Base-by-base conservation (phyloP, 75 land plant species). In the Selaginella moellendorffii region DNA sequence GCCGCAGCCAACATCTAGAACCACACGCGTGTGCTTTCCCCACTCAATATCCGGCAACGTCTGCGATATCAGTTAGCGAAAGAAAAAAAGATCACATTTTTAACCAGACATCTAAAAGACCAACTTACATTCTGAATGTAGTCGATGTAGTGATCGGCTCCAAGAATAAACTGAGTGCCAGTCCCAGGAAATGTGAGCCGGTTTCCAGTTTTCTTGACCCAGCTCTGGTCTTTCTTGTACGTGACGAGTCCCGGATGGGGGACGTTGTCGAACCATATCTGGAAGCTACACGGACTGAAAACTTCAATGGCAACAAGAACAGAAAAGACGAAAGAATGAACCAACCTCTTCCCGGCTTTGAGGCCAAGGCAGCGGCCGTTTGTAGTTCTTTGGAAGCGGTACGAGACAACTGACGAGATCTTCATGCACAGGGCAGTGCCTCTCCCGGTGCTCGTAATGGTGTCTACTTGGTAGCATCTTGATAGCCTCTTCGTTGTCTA, bases 1-100 rank as follows among this genome's bases (percentile, higher is more conserved):
- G 26, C 95, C 95, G 70, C 95, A 86, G 28, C 95, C 95, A 65
- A 88, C 87, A 79, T 88, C 95, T 69, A 88, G 64, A 26, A 83
- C 29, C 52, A 86, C 87, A 27, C 95, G 85, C 26, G 73, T 79
- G 0, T 73, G 63, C 53, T 77, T 84, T 2, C 92, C 92, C 87
- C 87, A 87, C 17, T 77, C 85, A 65, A 87, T 84, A 54, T 84
- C 58, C 61, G 95, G 84, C 26, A 82, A 68, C n/a, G 65, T 79
- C 97, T 91, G 78, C 19, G 19, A 46, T 10, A 18, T 46, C 10
- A 46, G 52, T 10, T 46, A 18, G 0, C 1, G 20, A 28, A 22
- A 2, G 19, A 28, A 0, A 1, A 28, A 63, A 28, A 25, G 1
- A 36, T n/a, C 66, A 20, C 28, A 74, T 71, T 68, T 69, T 46